A percentile compares a stretch with the other conserved stretches of the same genome.
These are phyloP conservation scores for Tieghemostelium lacteum DNA, from an alignment of 78 protist genomes.

Conservation along the genomic window DNA sequence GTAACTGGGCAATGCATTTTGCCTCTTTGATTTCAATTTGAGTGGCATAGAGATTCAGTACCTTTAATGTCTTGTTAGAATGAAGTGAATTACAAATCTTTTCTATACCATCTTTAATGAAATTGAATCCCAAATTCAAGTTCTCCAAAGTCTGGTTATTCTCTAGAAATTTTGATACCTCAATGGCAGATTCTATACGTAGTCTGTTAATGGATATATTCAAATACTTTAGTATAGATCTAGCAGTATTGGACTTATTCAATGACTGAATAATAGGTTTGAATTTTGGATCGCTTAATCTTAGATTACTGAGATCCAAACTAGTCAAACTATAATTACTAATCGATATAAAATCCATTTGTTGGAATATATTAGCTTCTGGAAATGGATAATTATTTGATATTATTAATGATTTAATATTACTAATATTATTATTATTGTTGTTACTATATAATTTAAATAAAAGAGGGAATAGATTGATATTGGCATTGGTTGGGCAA, in stretches of 20 bases:
- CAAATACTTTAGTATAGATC: not conserved
- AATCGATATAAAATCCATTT: not conserved
- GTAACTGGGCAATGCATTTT: slow-evolving; percentile 18
- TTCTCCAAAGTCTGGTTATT: not conserved
- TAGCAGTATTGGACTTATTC: not conserved
- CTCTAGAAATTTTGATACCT: slow-evolving; percentile 8
- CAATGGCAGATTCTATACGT: slow-evolving; percentile 10
- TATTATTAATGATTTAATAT: not conserved
- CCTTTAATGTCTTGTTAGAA: not conserved
- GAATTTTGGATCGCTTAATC: slow-evolving; percentile 18
- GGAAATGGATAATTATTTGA: slow-evolving; percentile 38
- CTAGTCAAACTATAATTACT: not conserved
- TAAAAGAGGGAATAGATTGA: slow-evolving; percentile 1
- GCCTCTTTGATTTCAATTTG: slow-evolving; percentile 32
- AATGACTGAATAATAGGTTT: slow-evolving; percentile 18
- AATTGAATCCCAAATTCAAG: slow-evolving; percentile 29
- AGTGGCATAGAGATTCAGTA: slow-evolving; percentile 20
- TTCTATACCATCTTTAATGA: slow-evolving; percentile 17
- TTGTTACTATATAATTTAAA: slow-evolving; percentile 2
- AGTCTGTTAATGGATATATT: slow-evolving; percentile 50
- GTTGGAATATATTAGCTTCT: not conserved
- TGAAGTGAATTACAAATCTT: slow-evolving; percentile 26
- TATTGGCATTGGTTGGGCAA: slow-evolving; percentile 1
- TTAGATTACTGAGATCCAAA: slow-evolving; percentile 11
- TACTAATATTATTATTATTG: not conserved